phyloP scores from a whole-genome alignment of 768 basidiomycete species.

The Lentinula boryana region DNA sequence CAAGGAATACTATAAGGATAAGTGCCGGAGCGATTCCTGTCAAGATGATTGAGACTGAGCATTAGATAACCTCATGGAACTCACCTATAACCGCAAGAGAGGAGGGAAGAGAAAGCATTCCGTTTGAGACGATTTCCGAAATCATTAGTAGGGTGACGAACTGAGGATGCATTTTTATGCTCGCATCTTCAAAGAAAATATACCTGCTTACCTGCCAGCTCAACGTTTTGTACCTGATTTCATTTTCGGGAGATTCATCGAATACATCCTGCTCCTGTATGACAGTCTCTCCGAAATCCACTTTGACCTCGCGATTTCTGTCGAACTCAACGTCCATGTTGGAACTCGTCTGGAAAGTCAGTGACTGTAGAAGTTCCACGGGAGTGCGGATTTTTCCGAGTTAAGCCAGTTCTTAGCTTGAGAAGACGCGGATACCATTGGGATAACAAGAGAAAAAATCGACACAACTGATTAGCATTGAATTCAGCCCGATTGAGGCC shows the following conservation, averaged over 20 bases:
- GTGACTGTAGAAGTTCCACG: not conserved
- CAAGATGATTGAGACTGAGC: not conserved
- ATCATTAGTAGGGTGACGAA: slow-evolving; percentile 49
- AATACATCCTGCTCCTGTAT: slow-evolving; percentile 32
- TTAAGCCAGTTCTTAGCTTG: not conserved
- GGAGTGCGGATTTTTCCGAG: not conserved
- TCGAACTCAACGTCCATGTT: too few relatives aligned
- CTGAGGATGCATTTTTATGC: slow-evolving; percentile 15
- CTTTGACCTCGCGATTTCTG: not conserved
- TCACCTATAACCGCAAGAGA: slow-evolving; percentile 46
- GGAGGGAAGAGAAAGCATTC: slow-evolving; percentile 47
- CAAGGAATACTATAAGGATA: slow-evolving; percentile 48
- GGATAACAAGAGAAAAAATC: too few relatives aligned
- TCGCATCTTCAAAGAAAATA: not conserved
- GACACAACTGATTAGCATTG: too few relatives aligned
- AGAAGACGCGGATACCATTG: too few relatives aligned
- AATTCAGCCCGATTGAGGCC: too few relatives aligned
- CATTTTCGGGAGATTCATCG: slow-evolving; percentile 30
- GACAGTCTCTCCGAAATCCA: not conserved
- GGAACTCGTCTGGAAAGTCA: too few relatives aligned
- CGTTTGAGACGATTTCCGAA: slow-evolving; percentile 52
- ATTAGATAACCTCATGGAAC: not conserved
- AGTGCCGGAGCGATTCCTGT: slow-evolving; percentile 45
- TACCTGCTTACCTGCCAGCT: slow-evolving; percentile 37
- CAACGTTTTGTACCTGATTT: slow-evolving; percentile 48